These are phyloP conservation scores for Fabrea salina DNA, from an alignment of 169 alveolate species.

Conservation along the genomic window DNA sequence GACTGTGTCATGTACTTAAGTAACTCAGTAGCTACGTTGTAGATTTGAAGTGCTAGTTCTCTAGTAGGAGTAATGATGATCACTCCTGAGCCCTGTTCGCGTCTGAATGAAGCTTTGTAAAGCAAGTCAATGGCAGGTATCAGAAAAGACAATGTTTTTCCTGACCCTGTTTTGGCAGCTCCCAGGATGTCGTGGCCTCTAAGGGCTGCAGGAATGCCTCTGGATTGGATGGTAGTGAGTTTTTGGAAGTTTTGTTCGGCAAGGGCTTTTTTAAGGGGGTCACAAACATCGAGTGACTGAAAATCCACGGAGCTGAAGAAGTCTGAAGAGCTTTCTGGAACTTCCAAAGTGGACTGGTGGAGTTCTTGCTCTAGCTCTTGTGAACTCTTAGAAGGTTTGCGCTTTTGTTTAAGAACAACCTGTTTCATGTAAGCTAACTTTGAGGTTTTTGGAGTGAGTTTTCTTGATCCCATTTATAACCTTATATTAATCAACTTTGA, in stretches of 20 bases:
- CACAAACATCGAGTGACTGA: slow-evolving; percentile 86
- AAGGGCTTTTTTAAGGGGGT: slow-evolving; percentile 89
- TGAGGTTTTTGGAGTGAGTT: no score
- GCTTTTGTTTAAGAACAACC: no score
- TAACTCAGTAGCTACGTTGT: slow-evolving; percentile 94
- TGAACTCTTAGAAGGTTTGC: no score
- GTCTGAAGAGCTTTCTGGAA: no score
- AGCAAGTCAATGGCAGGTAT: slow-evolving; percentile 97
- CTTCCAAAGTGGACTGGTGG: no score
- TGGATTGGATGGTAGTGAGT: slow-evolving; percentile 96
- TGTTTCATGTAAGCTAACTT: no score
- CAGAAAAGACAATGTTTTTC: slow-evolving; percentile 98
- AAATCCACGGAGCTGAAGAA: slow-evolving; percentile 85
- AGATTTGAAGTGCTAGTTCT: slow-evolving; percentile 96
- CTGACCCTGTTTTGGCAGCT: slow-evolving; percentile 98
- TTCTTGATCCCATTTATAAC: no score
- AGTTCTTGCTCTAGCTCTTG: no score
- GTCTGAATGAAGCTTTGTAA: slow-evolving; percentile 91
- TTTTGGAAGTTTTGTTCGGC: slow-evolving; percentile 85
- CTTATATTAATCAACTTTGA: no score
- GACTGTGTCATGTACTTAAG: slow-evolving; percentile 93
- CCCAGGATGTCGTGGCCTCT: slow-evolving; percentile 98
- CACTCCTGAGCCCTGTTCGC: slow-evolving; percentile 93
- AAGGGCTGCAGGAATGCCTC: slow-evolving; percentile 94
- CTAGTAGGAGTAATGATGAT: slow-evolving; percentile 96